Evolutionary conservation across 495 filamentous ascomycete species (phyloP).

Genomic region (Neurospora terricola): DNA sequence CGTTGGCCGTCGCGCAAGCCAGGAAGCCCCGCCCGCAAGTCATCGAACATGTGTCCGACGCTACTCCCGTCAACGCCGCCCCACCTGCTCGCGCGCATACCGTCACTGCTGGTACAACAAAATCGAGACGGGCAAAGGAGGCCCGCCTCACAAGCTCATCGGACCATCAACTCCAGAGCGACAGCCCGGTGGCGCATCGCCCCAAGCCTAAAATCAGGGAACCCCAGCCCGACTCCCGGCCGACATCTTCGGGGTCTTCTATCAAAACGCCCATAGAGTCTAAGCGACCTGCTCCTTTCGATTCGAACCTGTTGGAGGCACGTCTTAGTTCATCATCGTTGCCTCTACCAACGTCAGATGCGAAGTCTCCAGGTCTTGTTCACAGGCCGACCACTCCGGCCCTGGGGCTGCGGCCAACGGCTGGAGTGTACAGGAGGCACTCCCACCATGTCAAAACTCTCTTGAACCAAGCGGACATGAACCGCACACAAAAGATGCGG

Average conservation of each 20-base stretch:
- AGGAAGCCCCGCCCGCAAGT: conserved; percentile 50
- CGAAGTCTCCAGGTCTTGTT: conserved; percentile 34
- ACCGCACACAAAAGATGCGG: conserved; percentile 45
- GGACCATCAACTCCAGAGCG: conserved; percentile 20
- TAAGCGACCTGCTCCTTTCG: neutral
- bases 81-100: conserved; percentile 54
- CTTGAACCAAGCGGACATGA: conserved; percentile 45
- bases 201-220: conserved; percentile 10
- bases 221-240: conserved; percentile 8
- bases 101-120: conserved; percentile 36
- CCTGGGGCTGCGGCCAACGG: conserved; percentile 41
- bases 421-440: conserved; percentile 35
- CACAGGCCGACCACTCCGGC: conserved; percentile 40
- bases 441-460: conserved; percentile 37
- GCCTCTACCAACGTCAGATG: conserved; percentile 24
- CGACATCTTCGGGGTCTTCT: conserved; percentile 9
- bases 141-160: conserved; percentile 28
- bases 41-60: conserved; percentile 7
- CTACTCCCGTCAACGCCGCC: conserved; percentile 44
- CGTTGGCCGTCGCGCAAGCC: conserved; percentile 63
- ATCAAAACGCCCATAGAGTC: neutral
- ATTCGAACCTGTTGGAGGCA: conserved; percentile 40
- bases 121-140: conserved; percentile 36
- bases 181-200: conserved; percentile 15
- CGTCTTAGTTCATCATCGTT: conserved; percentile 20